Conservation (phyloP, 306 rosid genomes). For the Boehmeria nivea region DNA sequence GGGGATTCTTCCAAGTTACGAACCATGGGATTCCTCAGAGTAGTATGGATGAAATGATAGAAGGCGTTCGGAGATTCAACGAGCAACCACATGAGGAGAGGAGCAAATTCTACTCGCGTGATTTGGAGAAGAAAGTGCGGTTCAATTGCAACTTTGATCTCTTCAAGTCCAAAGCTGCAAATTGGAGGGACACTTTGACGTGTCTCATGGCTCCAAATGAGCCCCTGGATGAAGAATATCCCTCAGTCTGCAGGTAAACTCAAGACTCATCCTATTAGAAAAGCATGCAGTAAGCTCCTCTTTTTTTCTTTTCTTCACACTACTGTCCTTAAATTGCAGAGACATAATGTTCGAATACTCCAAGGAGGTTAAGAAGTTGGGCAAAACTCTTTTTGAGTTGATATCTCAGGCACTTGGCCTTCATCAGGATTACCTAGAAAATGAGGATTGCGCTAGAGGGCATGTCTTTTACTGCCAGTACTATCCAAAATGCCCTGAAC, state of each 20-base stretch:
- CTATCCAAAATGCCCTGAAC: conserved; percentile 11
- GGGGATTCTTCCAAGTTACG: conserved; percentile 10
- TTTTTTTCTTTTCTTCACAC: too few species aligned
- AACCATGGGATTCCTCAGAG: conserved; percentile 12
- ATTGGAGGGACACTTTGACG: conserved; percentile 13
- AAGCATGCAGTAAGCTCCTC: too few species aligned
- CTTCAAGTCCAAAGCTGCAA: conserved; percentile 7
- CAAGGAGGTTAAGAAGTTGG: conserved; percentile 1
- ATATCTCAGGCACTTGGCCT: conserved; percentile 7
- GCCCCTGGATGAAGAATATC: conserved; percentile 6
- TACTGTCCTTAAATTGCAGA: neutral
- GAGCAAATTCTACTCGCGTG: conserved; percentile 9
- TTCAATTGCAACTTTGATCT: conserved; percentile 17
- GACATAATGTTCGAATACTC: conserved; percentile 8
- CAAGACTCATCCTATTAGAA: too few species aligned
- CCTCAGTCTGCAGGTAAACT: conserved; percentile 10
- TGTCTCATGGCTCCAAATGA: conserved; percentile 14
- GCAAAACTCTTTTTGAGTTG: conserved; percentile 4
- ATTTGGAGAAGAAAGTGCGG: conserved; percentile 8
- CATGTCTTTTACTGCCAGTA: conserved; percentile 6
- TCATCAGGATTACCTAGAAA: conserved; percentile 2
- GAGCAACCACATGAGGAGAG: conserved; percentile 5
- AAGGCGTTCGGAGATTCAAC: conserved; percentile 7
- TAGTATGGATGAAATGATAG: neutral
- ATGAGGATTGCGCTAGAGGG: neutral